Conservation (phyloP, 108 stramenopile species). For the Chaetoceros muelleri region DNA sequence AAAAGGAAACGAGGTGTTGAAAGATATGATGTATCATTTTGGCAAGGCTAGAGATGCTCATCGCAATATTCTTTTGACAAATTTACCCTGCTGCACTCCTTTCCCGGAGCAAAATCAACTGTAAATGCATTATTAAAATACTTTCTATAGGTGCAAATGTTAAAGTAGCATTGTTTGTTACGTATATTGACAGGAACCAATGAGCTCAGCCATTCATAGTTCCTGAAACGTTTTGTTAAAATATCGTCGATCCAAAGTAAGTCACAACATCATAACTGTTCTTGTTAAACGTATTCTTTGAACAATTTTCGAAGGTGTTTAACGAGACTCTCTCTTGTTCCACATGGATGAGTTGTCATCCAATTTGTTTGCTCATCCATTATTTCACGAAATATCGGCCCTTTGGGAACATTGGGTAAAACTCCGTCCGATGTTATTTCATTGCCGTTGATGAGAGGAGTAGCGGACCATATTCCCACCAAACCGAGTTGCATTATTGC, state of each 20-base stretch:
- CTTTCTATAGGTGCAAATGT: no score
- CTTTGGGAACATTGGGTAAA: conserved; percentile 49
- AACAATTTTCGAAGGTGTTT: conserved; percentile 44
- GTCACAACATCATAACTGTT: background rate
- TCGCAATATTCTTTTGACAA: conserved; percentile 62
- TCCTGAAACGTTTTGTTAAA: no score
- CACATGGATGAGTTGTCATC: conserved; percentile 72
- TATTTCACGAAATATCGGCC: conserved; percentile 72
- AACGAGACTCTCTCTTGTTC: conserved; percentile 31
- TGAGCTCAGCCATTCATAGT: no score
- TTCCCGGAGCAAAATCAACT: conserved; percentile 78
- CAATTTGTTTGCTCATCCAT: conserved; percentile 76
- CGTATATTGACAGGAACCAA: no score
- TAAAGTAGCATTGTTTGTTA: no score
- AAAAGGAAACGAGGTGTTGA: conserved; percentile 63
- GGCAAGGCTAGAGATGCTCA: conserved; percentile 76
- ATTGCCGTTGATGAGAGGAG: conserved; percentile 61
- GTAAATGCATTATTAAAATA: conserved; percentile 6
- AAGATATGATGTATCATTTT: conserved; percentile 84
- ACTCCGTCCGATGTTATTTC: conserved; percentile 42
- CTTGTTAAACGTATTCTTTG: conserved; percentile 25
- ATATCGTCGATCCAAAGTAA: no score
- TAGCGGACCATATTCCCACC: conserved; percentile 54
- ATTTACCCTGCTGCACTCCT: conserved; percentile 18
- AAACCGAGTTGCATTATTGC: conserved; percentile 69